Base-by-base conservation (phyloP, 768 basidiomycete genomes). In the Russula lepida region DNA sequence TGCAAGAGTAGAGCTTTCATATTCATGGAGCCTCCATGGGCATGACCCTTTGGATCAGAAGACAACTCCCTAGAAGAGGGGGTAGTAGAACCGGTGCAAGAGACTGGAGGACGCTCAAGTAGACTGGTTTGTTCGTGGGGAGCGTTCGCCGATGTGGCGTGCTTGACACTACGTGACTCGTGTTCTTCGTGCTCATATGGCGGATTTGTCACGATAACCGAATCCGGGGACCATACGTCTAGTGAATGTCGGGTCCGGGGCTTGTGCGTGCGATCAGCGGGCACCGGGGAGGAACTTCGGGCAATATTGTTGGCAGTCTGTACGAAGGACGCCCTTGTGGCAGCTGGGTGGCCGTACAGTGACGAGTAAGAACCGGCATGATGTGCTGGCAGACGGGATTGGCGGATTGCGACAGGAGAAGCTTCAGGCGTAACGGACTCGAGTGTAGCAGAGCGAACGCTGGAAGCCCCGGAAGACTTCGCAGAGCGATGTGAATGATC, bases 1-100 rank as follows among this genome's bases (percentile, higher is more conserved):
- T 99, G 97, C 30, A 99, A 74, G 33, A 98, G 78, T 1, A 99
- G 79, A 32, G 94, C 97, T n/a, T 79, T 88, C 95, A 98, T 98
- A 74, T 98, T 99, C 97, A 99, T 98, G 0, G 87, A 91, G 0
- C 85, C 86, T 9, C 75, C 74, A 68, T 85, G 83, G 23, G 74
- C 67, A 23, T 62, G 68, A 30, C 56, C 19, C 61, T 63, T 54
- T 61, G 65, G 53, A 39, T 62, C 56, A 67, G 66, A 47, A 33
- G 59, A 44, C 56, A 41, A 56, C 5, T 28, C 62, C 1, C 37
- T 53, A 41, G 43, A 32, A 35, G 47, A 47, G 21, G 50, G 1
- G 1, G 21, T 35, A 35, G 27, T 39, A 23, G 48, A 25, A 37
- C 30, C 32, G 7, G 43, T 48, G 48, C 55, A 56, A 19, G 64